phyloP scores from a whole-genome alignment of 495 filamentous ascomycete species.

The Platismatia glauca region DNA sequence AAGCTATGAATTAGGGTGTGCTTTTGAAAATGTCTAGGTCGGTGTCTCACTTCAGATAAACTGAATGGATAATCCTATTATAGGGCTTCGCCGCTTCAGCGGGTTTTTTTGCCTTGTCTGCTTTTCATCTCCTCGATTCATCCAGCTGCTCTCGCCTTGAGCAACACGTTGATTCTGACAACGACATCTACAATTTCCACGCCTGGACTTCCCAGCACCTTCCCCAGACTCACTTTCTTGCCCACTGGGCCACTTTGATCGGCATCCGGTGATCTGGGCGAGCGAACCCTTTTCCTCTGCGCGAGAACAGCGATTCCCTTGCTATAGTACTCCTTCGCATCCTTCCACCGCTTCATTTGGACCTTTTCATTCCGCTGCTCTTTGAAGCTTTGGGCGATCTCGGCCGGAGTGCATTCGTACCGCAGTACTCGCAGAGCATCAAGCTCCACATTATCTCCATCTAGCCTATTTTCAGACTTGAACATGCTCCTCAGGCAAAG shows the following conservation, averaged over 20 bases:
- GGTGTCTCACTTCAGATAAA: neutral
- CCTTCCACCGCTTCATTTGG: slow-evolving; percentile 59
- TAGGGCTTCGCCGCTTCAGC: neutral
- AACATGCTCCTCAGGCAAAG: slow-evolving; percentile 3
- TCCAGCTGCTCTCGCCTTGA: slow-evolving; percentile 50
- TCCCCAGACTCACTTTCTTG: slow-evolving; percentile 65
- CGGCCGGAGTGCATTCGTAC: slow-evolving; percentile 81
- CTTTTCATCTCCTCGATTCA: slow-evolving; percentile 81
- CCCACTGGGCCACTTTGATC: slow-evolving; percentile 43
- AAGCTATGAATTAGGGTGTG: neutral
- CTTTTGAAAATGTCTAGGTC: neutral
- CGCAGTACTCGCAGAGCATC: slow-evolving; percentile 83
- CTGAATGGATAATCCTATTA: neutral
- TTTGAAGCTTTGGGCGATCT: slow-evolving; percentile 70
- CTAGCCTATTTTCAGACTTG: slow-evolving; percentile 23
- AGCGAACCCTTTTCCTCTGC: slow-evolving; percentile 42
- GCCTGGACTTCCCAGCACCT: slow-evolving; percentile 66
- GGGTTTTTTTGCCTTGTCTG: slow-evolving; percentile 37
- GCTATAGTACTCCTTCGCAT: slow-evolving; percentile 85
- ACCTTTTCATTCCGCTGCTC: slow-evolving; percentile 88
- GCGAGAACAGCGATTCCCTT: slow-evolving; percentile 66
- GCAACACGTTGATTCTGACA: slow-evolving; percentile 71
- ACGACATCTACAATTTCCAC: slow-evolving; percentile 82
- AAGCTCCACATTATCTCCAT: slow-evolving; percentile 61
- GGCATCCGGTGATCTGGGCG: slow-evolving; percentile 32